Percentiles rank a stretch among this genome's conserved stretches.
These are phyloP conservation scores for Hanseniaspora sp. DNA, from an alignment of 1,139 yeast genomes.

Conservation along the genomic window DNA sequence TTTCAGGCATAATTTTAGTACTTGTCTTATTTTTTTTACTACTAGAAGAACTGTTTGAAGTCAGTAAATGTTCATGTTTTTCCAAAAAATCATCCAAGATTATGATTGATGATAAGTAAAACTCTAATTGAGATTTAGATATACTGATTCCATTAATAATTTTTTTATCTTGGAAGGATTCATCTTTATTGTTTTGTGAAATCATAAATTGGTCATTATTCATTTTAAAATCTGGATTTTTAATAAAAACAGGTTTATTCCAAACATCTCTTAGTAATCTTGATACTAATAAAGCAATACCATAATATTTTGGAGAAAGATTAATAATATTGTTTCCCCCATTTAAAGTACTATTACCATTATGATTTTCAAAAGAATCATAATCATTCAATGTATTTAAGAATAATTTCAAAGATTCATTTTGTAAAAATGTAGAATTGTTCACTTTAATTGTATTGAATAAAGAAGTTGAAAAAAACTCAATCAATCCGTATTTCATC, in stretches of 20 bases:
- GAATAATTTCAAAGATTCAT: conserved; percentile 10
- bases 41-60: neutral
- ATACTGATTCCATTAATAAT: conserved; percentile 30
- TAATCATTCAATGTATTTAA: neutral
- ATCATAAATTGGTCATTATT: neutral
- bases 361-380: neutral
- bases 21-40: neutral
- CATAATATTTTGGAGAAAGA: conserved; percentile 84
- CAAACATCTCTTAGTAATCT: conserved; percentile 71
- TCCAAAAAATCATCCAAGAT: conserved; percentile 49
- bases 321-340: conserved; percentile 42
- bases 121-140: conserved; percentile 48
- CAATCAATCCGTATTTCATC: conserved; percentile 14
- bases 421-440: neutral
- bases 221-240: conserved; percentile 33
- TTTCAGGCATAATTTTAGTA: conserved; percentile 36
- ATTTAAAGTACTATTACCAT: neutral
- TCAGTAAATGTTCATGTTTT: conserved; percentile 18
- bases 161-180: conserved; percentile 19
- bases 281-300: conserved; percentile 69
- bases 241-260: conserved; percentile 57
- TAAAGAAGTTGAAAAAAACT: conserved; percentile 19
- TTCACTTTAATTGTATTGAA: conserved; percentile 20
- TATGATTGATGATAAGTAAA: conserved; percentile 48
- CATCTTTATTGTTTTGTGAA: neutral